Percentiles rank a stretch among this genome's conserved stretches.
Conservation (phyloP, 176 grass and related monocot species). For the Carex littledalei region DNA sequence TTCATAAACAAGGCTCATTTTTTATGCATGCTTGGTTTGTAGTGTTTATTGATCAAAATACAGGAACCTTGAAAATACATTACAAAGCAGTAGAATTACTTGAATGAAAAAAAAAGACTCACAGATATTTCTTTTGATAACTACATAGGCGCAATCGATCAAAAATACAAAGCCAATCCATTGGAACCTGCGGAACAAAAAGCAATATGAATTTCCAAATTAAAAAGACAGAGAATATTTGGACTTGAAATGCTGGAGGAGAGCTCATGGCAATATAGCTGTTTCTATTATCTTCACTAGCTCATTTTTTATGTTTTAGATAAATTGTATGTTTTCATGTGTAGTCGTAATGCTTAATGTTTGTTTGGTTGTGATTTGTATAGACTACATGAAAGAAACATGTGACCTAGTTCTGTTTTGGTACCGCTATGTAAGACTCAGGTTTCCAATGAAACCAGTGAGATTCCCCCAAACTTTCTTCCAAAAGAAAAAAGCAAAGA, state of each 20-base stretch:
- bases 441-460: background rate
- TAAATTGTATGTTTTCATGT: background rate
- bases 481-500: background rate
- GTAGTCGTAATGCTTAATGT: background rate
- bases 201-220: background rate
- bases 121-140: constrained; percentile 42
- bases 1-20: background rate
- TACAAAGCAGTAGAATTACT: constrained; percentile 2
- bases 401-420: background rate
- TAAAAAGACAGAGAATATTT: background rate
- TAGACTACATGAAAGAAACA: background rate
- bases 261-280: background rate
- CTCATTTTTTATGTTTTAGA: background rate
- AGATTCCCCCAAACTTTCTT: background rate
- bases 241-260: background rate
- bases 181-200: constrained; percentile 40
- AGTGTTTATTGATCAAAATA: background rate
- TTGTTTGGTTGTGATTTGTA: background rate
- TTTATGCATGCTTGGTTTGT: background rate
- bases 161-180: constrained; percentile 57
- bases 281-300: background rate
- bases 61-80: background rate
- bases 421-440: background rate
- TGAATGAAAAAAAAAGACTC: constrained; percentile 12
- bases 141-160: constrained; percentile 21